These are phyloP conservation scores for Coprinopsis strossmayeri DNA, from an alignment of 768 basidiomycete species.

Conservation along the genomic window DNA sequence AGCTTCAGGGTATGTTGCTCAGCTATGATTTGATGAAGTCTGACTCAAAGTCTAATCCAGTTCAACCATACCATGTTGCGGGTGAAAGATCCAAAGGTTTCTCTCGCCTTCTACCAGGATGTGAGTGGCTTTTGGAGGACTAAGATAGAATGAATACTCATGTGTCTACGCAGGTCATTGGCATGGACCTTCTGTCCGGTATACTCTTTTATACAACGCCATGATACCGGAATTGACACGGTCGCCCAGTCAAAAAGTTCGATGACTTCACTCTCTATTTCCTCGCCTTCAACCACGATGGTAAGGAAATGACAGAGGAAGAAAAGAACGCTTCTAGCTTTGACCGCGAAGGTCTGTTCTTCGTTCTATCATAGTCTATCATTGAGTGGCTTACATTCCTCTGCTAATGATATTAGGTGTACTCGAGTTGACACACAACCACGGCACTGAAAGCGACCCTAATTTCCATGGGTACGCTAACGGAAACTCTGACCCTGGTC, in stretches of 20 bases:
- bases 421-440: slow-evolving; percentile 84
- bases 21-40: background rate
- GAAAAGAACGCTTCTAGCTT: slow-evolving; percentile 46
- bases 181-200: slow-evolving; percentile 73
- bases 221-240: slow-evolving; percentile 7
- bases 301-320: slow-evolving; percentile 40
- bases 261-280: slow-evolving; percentile 76
- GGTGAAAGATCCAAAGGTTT: slow-evolving; percentile 80
- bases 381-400: no score
- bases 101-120: slow-evolving; percentile 75
- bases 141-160: background rate
- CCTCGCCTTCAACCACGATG: slow-evolving; percentile 70
- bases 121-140: slow-evolving; percentile 25
- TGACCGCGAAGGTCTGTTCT: slow-evolving; percentile 56
- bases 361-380: background rate
- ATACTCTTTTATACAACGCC: slow-evolving; percentile 10
- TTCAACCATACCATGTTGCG: slow-evolving; percentile 88
- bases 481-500: slow-evolving; percentile 81
- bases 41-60: slow-evolving; percentile 24
- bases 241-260: slow-evolving; percentile 41
- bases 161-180: slow-evolving; percentile 37
- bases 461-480: slow-evolving; percentile 76
- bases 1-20: slow-evolving; percentile 45
- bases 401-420: slow-evolving; percentile 41
- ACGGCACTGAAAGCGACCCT: slow-evolving; percentile 80